Conservation (phyloP, 2,329 filamentous ascomycete genomes). For the Diaporthe vexans region DNA sequence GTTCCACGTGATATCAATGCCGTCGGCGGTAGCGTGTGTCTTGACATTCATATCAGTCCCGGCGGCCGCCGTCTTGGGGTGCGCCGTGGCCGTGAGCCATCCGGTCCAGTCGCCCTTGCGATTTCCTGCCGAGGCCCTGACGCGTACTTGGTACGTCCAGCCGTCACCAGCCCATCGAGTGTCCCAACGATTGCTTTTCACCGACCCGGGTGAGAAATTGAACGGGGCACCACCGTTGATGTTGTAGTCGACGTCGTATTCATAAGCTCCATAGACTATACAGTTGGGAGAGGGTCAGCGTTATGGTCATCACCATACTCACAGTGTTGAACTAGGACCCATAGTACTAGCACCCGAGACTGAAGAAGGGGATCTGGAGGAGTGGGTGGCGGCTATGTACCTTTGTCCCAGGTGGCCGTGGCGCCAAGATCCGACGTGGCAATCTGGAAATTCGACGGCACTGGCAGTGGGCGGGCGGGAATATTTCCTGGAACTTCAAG, state of each 20-base stretch:
- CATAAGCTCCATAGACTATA: neutral
- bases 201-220: neutral
- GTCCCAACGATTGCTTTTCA: conserved; percentile 3
- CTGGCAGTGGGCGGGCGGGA: neutral
- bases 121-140: neutral
- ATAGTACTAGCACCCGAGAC: neutral
- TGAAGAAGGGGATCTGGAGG: neutral
- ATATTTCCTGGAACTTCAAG: neutral
- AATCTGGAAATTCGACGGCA: conserved; percentile 12
- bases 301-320: neutral
- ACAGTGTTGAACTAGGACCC: too few species aligned
- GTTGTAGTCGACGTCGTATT: neutral
- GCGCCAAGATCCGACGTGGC: neutral
- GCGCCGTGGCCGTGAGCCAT: neutral
- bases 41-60: neutral
- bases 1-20: neutral
- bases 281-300: neutral
- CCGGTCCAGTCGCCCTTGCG: neutral
- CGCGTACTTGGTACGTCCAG: neutral
- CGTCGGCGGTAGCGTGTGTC: neutral
- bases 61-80: neutral
- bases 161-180: neutral
- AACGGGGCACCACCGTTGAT: neutral
- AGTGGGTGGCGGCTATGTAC: neutral
- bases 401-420: conserved; percentile 17